Percentiles rank a stretch among this genome's conserved stretches.
Evolutionary conservation across 2,329 filamentous ascomycete genomes (phyloP).

Genomic region (Aspergillus piperis): DNA sequence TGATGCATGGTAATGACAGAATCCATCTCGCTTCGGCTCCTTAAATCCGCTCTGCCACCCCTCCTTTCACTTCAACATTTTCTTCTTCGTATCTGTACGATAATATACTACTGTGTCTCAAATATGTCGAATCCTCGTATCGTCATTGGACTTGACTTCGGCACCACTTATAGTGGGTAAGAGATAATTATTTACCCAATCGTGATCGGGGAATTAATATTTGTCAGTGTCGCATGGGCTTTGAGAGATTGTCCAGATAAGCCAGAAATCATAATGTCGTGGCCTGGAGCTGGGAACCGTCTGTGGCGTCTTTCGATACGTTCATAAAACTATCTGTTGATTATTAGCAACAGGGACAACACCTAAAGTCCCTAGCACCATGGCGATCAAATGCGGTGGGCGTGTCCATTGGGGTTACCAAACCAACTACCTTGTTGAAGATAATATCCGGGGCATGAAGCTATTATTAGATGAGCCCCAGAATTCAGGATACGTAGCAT

Average conservation of each 20-base stretch:
- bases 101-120: background rate
- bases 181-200: background rate
- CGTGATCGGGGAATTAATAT: background rate
- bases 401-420: conserved; percentile 28
- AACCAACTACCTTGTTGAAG: conserved; percentile 19
- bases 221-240: conserved; percentile 24
- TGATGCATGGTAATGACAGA: background rate
- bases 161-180: conserved; percentile 35
- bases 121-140: conserved; percentile 12
- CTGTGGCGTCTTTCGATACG: background rate
- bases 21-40: background rate
- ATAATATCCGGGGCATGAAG: conserved; percentile 28
- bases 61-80: background rate
- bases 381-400: conserved; percentile 14
- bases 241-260: conserved; percentile 14
- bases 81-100: background rate
- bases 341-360: conserved; percentile 13
- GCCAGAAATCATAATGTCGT: conserved; percentile 24
- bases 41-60: background rate
- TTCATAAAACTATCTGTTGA: background rate
- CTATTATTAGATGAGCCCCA: conserved; percentile 22
- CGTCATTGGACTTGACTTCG: conserved; percentile 33
- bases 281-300: conserved; percentile 31
- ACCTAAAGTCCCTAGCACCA: conserved; percentile 24
- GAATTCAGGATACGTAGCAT: conserved; percentile 8